Evolutionary conservation across 2,329 filamentous ascomycete genomes (phyloP).

Genomic region (Lachnellula hyalina): DNA sequence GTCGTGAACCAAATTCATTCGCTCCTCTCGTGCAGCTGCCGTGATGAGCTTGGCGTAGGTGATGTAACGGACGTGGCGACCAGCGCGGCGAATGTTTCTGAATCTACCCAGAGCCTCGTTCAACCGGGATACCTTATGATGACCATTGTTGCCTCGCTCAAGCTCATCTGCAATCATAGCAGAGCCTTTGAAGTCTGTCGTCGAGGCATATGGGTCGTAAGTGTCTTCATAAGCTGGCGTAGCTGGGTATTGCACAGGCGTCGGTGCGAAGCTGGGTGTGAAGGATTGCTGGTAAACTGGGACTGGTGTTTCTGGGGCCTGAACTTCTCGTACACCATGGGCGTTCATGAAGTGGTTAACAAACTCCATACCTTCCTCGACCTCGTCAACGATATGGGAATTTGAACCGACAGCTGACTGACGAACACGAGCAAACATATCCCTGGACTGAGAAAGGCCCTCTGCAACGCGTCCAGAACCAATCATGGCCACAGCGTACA

Average conservation of each 20-base stretch:
- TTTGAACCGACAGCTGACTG: slow-evolving; percentile 47
- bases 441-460: slow-evolving; percentile 70
- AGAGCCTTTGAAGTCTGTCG: slow-evolving; percentile 90
- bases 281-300: slow-evolving; percentile 43
- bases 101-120: slow-evolving; percentile 79
- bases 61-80: slow-evolving; percentile 89
- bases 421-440: slow-evolving; percentile 83
- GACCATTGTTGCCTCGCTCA: slow-evolving; percentile 69
- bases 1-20: slow-evolving; percentile 76
- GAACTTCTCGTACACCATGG: slow-evolving; percentile 50
- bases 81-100: slow-evolving; percentile 87
- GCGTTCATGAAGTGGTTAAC: slow-evolving; percentile 54
- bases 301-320: slow-evolving; percentile 43
- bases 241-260: slow-evolving; percentile 48
- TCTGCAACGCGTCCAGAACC: slow-evolving; percentile 80
- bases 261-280: slow-evolving; percentile 40
- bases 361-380: slow-evolving; percentile 80
- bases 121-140: slow-evolving; percentile 59
- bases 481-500: slow-evolving; percentile 86
- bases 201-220: slow-evolving; percentile 85
- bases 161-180: slow-evolving; percentile 85
- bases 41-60: slow-evolving; percentile 95
- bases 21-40: slow-evolving; percentile 78
- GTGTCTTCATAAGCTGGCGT: slow-evolving; percentile 68
- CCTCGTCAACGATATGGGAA: slow-evolving; percentile 64